Percentiles rank a stretch among this genome's conserved stretches.
phyloP scores from a whole-genome alignment of 2,329 filamentous ascomycete species.

The Penicillium brasilianum region DNA sequence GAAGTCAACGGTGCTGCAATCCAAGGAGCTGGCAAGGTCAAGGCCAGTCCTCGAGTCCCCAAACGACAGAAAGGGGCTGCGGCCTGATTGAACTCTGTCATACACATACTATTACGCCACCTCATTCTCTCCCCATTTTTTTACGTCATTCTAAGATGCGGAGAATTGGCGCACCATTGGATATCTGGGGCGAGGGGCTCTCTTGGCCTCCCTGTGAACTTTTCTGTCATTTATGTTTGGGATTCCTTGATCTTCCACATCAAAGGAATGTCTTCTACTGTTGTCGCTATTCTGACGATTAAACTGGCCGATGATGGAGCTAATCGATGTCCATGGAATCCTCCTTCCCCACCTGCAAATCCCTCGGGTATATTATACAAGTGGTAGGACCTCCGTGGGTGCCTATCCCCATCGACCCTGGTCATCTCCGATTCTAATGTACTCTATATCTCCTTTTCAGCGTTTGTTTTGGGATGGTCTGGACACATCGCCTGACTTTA shows the following conservation, averaged over 20 bases:
- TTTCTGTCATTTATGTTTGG: slow-evolving; percentile 22
- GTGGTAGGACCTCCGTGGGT: slow-evolving; percentile 5
- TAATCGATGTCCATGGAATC: slow-evolving; percentile 21
- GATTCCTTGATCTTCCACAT: slow-evolving; percentile 17
- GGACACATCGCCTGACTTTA: slow-evolving; percentile 25
- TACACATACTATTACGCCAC: slow-evolving; percentile 15
- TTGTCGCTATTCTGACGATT: slow-evolving; percentile 29
- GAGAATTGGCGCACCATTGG: slow-evolving; percentile 39
- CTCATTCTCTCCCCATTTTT: slow-evolving; percentile 18
- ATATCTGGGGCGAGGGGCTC: slow-evolving; percentile 34
- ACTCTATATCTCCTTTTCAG: slow-evolving; percentile 38
- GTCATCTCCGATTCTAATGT: slow-evolving; percentile 36
- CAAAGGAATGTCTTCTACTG: slow-evolving; percentile 9
- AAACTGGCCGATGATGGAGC: slow-evolving; percentile 23
- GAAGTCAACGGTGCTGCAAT: slow-evolving; percentile 56
- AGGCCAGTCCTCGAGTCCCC: slow-evolving; percentile 53
- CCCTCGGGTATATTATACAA: neutral
- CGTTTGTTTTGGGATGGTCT: slow-evolving; percentile 30
- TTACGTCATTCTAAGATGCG: slow-evolving; percentile 30
- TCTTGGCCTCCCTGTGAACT: slow-evolving; percentile 20
- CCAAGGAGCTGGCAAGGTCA: slow-evolving; percentile 48
- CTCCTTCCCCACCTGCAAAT: neutral
- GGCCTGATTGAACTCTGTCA: slow-evolving; percentile 29
- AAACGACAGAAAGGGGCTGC: slow-evolving; percentile 54
- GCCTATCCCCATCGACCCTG: slow-evolving; percentile 22